Evolutionary conservation across 768 basidiomycete genomes (phyloP).

Genomic region (Aureoboletus auriporus): DNA sequence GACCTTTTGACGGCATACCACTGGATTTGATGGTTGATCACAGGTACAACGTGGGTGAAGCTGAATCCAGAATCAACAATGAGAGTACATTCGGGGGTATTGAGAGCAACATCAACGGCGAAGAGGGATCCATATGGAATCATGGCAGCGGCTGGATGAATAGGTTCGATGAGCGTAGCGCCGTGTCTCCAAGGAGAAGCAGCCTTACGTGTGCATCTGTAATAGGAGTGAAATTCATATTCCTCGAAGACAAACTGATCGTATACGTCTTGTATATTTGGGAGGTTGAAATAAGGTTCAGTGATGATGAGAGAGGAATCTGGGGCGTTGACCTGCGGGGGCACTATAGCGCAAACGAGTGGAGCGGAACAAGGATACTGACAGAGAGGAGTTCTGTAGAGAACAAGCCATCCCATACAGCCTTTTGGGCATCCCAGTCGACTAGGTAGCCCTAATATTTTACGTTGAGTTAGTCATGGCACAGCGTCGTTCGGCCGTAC

Average conservation of each 20-base stretch:
- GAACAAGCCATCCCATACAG: slow-evolving; percentile 90
- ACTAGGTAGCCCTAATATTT: slow-evolving; percentile 76
- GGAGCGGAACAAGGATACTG: slow-evolving; percentile 16
- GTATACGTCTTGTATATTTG: slow-evolving; percentile 87
- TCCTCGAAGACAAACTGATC: slow-evolving; percentile 97
- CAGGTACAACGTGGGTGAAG: slow-evolving; percentile 88
- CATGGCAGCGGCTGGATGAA: slow-evolving; percentile 65
- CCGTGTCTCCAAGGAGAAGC: slow-evolving; percentile 16
- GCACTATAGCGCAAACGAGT: slow-evolving; percentile 9
- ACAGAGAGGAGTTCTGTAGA: slow-evolving; percentile 68
- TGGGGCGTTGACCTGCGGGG: slow-evolving; percentile 62
- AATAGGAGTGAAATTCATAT: slow-evolving; percentile 86
- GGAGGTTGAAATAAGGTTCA: slow-evolving; percentile 92
- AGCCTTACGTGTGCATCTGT: slow-evolving; percentile 74
- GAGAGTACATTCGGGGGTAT: slow-evolving; percentile 73
- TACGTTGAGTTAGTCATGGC: slow-evolving; percentile 11
- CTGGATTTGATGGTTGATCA: slow-evolving; percentile 68
- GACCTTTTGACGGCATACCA: slow-evolving; percentile 85
- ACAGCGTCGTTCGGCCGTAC: slow-evolving; percentile 33
- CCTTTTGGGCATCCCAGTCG: slow-evolving; percentile 95
- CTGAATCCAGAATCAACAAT: slow-evolving; percentile 92
- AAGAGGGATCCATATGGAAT: slow-evolving; percentile 77
- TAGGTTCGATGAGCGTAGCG: slow-evolving; percentile 11
- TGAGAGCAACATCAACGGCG: slow-evolving; percentile 34
- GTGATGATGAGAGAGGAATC: slow-evolving; percentile 79